A percentile compares a stretch with the other conserved stretches of the same genome.
These are phyloP conservation scores for Golubevia sp. DNA, from an alignment of 1,284 basidiomycete genomes.

Conservation along the genomic window DNA sequence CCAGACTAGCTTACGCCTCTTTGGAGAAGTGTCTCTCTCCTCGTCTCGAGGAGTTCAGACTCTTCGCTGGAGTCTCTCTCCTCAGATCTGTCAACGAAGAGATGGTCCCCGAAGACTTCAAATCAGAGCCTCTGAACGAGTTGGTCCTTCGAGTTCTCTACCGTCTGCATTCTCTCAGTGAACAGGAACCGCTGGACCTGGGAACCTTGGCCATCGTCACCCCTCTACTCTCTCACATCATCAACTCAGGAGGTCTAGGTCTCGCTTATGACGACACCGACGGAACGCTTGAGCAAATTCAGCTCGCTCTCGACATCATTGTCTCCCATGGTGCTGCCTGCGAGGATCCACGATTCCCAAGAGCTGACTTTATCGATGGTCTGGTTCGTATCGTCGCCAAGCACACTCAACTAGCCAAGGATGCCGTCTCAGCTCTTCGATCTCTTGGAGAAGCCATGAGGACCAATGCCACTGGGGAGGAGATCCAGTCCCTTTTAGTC, in stretches of 20 bases:
- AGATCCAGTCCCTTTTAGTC: constrained; percentile 72
- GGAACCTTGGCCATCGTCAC: constrained; percentile 82
- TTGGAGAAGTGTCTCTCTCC: constrained; percentile 36
- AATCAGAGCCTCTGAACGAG: constrained; percentile 62
- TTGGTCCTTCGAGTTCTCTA: constrained; percentile 85
- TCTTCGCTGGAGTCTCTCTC: constrained; percentile 33
- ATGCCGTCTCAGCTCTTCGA: constrained; percentile 80
- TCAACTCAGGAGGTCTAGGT: constrained; percentile 73
- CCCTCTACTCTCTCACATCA: constrained; percentile 76
- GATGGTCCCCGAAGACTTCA: constrained; percentile 40
- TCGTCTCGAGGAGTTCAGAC: constrained; percentile 30
- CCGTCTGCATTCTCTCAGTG: constrained; percentile 79
- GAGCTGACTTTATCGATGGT: constrained; percentile 68
- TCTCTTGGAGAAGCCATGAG: constrained; percentile 83
- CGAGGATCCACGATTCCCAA: constrained; percentile 63
- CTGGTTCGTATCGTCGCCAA: constrained; percentile 77
- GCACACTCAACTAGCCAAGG: constrained; percentile 82
- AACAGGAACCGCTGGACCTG: constrained; percentile 80
- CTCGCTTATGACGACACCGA: constrained; percentile 69
- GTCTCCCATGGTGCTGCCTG: constrained; percentile 84
- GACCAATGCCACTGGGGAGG: constrained; percentile 69
- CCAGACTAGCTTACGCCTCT: constrained; percentile 28
- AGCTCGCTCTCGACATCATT: constrained; percentile 81
- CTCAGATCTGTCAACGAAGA: constrained; percentile 40
- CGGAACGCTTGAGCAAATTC: constrained; percentile 82